Evolutionary conservation across 805 yeast genomes (phyloP).

Genomic region (Pichia deserticola): DNA sequence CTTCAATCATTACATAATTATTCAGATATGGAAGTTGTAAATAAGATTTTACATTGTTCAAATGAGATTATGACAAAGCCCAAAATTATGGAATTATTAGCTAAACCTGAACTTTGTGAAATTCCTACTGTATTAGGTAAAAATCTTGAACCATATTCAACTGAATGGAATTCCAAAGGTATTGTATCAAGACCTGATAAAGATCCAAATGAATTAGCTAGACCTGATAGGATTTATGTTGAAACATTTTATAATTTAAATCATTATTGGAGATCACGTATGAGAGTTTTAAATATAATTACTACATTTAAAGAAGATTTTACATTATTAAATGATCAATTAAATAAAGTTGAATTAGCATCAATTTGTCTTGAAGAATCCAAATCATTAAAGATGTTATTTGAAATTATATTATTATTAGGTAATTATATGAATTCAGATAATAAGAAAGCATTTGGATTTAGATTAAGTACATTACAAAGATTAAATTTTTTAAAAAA

Average conservation of each 20-base stretch:
- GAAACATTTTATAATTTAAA: conserved; percentile 78
- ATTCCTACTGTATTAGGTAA: conserved; percentile 64
- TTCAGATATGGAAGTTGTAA: conserved; percentile 58
- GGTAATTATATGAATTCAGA: conserved; percentile 96
- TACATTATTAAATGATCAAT: conserved; percentile 56
- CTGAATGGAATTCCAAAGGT: conserved; percentile 50
- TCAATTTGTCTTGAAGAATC: conserved; percentile 59
- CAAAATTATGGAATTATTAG: conserved; percentile 79
- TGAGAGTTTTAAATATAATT: conserved; percentile 68
- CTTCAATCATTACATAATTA: conserved; percentile 65
- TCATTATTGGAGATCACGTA: conserved; percentile 87
- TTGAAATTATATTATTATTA: conserved; percentile 80
- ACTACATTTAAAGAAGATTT: conserved; percentile 75
- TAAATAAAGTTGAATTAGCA: conserved; percentile 68
- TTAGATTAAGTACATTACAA: conserved; percentile 83
- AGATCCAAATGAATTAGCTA: conserved; percentile 67
- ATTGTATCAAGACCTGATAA: conserved; percentile 45
- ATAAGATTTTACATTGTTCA: conserved; percentile 71
- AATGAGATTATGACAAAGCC: conserved; percentile 57
- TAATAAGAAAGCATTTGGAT: conserved; percentile 90
- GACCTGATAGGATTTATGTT: conserved; percentile 80
- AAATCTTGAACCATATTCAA: conserved; percentile 72
- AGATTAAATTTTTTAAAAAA: conserved; percentile 87
- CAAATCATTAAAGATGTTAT: conserved; percentile 57
- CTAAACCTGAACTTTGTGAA: conserved; percentile 67